Conservation (phyloP, 306 rosid species). For the Pterocarpus macrocarpus region DNA sequence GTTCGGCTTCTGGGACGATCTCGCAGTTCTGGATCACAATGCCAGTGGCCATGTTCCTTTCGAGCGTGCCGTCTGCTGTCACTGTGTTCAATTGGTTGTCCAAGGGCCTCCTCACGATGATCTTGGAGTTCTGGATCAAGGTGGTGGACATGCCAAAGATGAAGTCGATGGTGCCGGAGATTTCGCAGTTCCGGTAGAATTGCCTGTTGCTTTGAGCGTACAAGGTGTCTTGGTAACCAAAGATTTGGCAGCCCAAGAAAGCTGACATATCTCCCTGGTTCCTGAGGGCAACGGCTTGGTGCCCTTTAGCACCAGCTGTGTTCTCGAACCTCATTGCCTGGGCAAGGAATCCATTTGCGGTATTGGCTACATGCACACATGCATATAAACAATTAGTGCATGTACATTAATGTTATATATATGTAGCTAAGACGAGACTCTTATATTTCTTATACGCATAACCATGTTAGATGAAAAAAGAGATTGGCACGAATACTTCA, state of each 20-base stretch:
- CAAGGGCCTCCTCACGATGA: slow-evolving; percentile 61
- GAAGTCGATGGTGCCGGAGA: slow-evolving; percentile 78
- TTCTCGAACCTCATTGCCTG: slow-evolving; percentile 67
- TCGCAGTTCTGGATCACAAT: slow-evolving; percentile 69
- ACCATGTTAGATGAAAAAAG: too few relatives aligned
- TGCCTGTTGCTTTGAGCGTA: slow-evolving; percentile 67
- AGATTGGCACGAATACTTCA: too few relatives aligned
- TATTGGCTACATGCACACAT: slow-evolving; percentile 28
- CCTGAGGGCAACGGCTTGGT: slow-evolving; percentile 78
- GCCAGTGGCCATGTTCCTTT: slow-evolving; percentile 30
- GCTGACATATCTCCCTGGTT: slow-evolving; percentile 62
- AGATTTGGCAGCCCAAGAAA: slow-evolving; percentile 58
- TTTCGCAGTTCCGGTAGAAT: slow-evolving; percentile 74
- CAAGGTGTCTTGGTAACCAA: slow-evolving; percentile 73
- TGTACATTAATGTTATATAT: background rate
- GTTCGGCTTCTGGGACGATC: slow-evolving; percentile 59
- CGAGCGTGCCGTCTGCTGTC: slow-evolving; percentile 60
- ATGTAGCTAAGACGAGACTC: too few relatives aligned
- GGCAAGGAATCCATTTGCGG: slow-evolving; percentile 57
- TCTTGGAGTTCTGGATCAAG: slow-evolving; percentile 64
- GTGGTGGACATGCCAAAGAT: slow-evolving; percentile 63
- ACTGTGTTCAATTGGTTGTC: slow-evolving; percentile 57
- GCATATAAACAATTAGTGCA: background rate
- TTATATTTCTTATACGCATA: too few relatives aligned
- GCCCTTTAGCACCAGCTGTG: slow-evolving; percentile 73